These are phyloP conservation scores for Hydnum rufescens DNA, from an alignment of 768 basidiomycete species.

Conservation along the genomic window DNA sequence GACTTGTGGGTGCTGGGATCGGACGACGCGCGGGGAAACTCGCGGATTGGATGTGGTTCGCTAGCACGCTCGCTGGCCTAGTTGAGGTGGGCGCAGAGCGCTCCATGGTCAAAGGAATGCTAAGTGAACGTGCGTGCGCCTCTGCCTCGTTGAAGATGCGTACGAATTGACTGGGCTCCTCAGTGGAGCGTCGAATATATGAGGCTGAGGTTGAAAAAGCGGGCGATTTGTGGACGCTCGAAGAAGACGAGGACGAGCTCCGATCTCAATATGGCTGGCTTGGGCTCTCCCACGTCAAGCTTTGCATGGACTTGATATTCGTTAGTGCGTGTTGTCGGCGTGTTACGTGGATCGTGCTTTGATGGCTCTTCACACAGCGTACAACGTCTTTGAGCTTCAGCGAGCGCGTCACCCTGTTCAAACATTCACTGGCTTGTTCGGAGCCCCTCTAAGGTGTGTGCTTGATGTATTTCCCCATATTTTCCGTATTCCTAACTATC, in stretches of 20 bases:
- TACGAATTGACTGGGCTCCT: neutral
- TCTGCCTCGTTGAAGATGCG: neutral
- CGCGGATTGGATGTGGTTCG: conserved; percentile 76
- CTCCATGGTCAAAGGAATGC: conserved; percentile 38
- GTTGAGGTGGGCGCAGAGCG: conserved; percentile 73
- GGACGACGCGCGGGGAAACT: conserved; percentile 55
- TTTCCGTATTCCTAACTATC: no score
- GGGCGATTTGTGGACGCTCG: conserved; percentile 29
- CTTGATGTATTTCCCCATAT: no score
- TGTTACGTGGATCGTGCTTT: neutral
- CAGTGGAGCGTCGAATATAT: conserved; percentile 10
- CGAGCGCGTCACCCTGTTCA: conserved; percentile 40
- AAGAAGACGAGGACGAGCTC: conserved; percentile 25
- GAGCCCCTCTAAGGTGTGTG: conserved; percentile 53
- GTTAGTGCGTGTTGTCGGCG: conserved; percentile 42
- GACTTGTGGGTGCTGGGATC: conserved; percentile 40
- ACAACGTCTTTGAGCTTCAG: conserved; percentile 54
- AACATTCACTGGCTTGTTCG: conserved; percentile 42
- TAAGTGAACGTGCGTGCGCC: conserved; percentile 34
- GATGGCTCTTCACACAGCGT: conserved; percentile 29
- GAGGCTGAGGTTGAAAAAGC: conserved; percentile 9
- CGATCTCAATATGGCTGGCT: conserved; percentile 62
- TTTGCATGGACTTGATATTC: conserved; percentile 71
- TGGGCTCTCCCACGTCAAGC: conserved; percentile 44
- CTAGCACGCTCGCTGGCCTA: conserved; percentile 55